Conservation (phyloP, 768 basidiomycete species). For the Exsudoporus frostii region DNA sequence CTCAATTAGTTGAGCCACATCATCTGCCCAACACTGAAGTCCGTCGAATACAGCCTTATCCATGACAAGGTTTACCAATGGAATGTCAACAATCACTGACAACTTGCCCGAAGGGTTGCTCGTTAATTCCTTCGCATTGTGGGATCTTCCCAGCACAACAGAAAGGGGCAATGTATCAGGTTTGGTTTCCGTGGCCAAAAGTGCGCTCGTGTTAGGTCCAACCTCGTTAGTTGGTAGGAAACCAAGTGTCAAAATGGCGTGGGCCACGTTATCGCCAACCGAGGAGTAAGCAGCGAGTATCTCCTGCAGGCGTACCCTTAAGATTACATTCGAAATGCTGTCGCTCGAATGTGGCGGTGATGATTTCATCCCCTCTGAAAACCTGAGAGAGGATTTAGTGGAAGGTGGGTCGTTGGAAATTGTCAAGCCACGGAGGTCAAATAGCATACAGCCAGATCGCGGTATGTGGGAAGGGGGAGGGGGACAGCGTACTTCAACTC, state of each 20-base stretch:
- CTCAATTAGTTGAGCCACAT: constrained; percentile 70
- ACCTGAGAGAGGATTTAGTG: constrained; percentile 27
- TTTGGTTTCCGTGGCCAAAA: constrained; percentile 24
- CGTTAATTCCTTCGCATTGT: neutral
- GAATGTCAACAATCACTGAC: constrained; percentile 41
- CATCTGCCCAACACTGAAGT: constrained; percentile 87
- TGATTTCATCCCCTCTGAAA: constrained; percentile 20
- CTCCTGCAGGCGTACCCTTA: constrained; percentile 43
- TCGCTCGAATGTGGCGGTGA: neutral
- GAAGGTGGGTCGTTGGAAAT: constrained; percentile 33
- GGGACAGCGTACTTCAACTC: constrained; percentile 66
- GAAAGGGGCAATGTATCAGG: constrained; percentile 19
- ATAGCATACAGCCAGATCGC: constrained; percentile 66
- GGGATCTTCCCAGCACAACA: constrained; percentile 18
- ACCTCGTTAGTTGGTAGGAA: constrained; percentile 30
- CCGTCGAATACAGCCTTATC: constrained; percentile 69
- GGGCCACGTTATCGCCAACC: constrained; percentile 39
- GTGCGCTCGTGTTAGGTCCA: constrained; percentile 15
- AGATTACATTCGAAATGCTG: constrained; percentile 19
- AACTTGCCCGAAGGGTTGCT: constrained; percentile 5
- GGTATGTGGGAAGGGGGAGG: constrained; percentile 44
- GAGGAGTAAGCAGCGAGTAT: constrained; percentile 49
- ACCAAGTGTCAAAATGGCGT: constrained; percentile 50
- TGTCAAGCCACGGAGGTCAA: constrained; percentile 57
- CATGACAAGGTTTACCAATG: constrained; percentile 59